Percentiles rank a stretch among this genome's conserved stretches.
phyloP scores from a whole-genome alignment of 1,139 yeast genomes.

The Candida mesenterica region DNA sequence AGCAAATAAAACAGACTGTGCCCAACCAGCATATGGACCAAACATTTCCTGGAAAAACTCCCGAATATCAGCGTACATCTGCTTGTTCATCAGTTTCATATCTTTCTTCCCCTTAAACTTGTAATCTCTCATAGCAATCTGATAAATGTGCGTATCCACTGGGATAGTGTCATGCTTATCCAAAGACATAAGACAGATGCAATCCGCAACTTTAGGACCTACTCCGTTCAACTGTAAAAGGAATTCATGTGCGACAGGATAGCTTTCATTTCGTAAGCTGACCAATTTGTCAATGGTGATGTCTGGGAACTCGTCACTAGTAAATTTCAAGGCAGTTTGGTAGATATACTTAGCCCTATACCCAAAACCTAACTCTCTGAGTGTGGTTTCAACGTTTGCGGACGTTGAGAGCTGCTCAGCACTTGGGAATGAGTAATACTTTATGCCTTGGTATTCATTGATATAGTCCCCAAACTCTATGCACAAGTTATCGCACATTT shows the following conservation, averaged over 20 bases:
- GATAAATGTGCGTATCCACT: constrained; percentile 94
- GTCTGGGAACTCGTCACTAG: constrained; percentile 32
- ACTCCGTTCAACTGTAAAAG: constrained; percentile 78
- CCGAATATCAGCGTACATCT: constrained; percentile 63
- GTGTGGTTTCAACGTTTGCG: constrained; percentile 38
- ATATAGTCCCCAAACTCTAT: constrained; percentile 66
- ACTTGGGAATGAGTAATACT: constrained; percentile 73
- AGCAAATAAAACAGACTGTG: constrained; percentile 87
- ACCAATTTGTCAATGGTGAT: constrained; percentile 31
- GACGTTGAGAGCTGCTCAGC: constrained; percentile 47
- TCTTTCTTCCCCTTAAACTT: constrained; percentile 50
- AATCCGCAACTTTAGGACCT: constrained; percentile 98
- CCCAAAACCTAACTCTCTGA: constrained; percentile 75
- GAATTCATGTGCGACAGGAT: constrained; percentile 61
- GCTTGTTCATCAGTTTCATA: constrained; percentile 52
- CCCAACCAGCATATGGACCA: constrained; percentile 98
- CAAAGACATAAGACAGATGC: constrained; percentile 83
- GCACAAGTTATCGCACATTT: constrained; percentile 86
- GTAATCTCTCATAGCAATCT: constrained; percentile 84
- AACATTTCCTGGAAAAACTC: constrained; percentile 63
- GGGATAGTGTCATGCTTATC: constrained; percentile 91
- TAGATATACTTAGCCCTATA: constrained; percentile 88
- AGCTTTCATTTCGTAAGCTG: constrained; percentile 41
- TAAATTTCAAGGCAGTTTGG: constrained; percentile 60
- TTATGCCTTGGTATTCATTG: constrained; percentile 51